Evolutionary conservation across 495 filamentous ascomycete genomes (phyloP).

Genomic region (Chlorociboria aeruginascens): DNA sequence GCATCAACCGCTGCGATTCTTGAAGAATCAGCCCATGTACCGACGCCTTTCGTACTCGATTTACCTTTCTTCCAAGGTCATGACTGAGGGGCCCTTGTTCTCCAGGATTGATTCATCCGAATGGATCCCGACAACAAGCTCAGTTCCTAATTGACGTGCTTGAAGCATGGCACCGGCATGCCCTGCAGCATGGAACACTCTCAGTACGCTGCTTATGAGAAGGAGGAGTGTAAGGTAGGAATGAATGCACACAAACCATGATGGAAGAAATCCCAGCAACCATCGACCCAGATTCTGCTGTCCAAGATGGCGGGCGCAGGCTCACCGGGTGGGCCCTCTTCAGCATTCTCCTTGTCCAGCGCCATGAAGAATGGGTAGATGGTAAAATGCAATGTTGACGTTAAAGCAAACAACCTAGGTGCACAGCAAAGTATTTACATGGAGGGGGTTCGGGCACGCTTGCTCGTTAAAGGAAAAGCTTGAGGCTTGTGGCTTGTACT

Average conservation of each 20-base stretch:
- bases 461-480: no score
- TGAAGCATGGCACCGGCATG: slow-evolving; percentile 97
- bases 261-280: slow-evolving; percentile 98
- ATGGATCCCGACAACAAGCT: slow-evolving; percentile 85
- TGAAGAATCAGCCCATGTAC: slow-evolving; percentile 11
- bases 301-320: slow-evolving; percentile 36
- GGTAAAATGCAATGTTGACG: not conserved
- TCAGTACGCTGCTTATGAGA: not conserved
- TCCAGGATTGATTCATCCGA: slow-evolving; percentile 88
- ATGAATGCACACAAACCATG: slow-evolving; percentile 49
- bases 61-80: slow-evolving; percentile 82
- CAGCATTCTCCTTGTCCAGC: not conserved
- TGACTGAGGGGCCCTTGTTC: slow-evolving; percentile 97
- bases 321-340: slow-evolving; percentile 12
- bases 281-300: slow-evolving; percentile 89
- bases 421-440: not conserved
- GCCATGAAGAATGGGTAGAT: not conserved
- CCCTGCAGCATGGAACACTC: slow-evolving; percentile 34
- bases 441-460: no score
- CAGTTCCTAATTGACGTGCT: slow-evolving; percentile 70
- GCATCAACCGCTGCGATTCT: slow-evolving; percentile 74
- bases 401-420: not conserved
- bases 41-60: not conserved
- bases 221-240: not conserved
- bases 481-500: no score